Evolutionary conservation across 2,329 filamentous ascomycete species (phyloP), one percentile per base, ranked within the genome.

Genomic region (Talaromyces rugulosus): DNA sequence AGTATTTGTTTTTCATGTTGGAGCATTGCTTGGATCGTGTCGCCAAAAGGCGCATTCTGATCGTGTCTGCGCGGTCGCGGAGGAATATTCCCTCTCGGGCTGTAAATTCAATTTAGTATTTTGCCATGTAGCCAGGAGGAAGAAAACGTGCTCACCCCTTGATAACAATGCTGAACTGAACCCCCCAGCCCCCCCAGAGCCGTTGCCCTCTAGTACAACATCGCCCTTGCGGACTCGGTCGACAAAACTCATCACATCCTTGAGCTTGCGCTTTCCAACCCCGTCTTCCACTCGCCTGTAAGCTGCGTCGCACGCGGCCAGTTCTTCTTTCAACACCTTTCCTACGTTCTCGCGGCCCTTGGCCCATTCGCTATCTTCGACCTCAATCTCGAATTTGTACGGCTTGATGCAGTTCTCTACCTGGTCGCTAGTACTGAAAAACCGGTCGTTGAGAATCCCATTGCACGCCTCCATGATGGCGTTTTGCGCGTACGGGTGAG

Each of bases 371-470:
- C 87, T 83, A 44, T 93, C 90, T 71, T 96, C 92, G 52, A 99
- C 88, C 69, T 99, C 95, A 62, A 99, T 96, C 65, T 97, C 92
- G 68, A 94, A 98, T 74, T 99, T 99, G 81, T 94, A 99, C 0
- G 96, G 95, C 76, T 99, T 99, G 77, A 99, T 96, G 73, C 94
- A 99, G 73, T 98, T 98, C 76, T 99, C 95, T 0, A 99, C 91
- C 77, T 98, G 95, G 71, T 99, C 96, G 65, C 91, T 95, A 1
- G 96, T 99, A 76, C 94, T 95, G 78, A 97, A 98, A 66, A 96
- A 96, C 14, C 94, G 85, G 70, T 99, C 95, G 66, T 95, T 95
- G 12, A 99, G 80, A 59, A 99, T 98, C 30, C 87, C 89, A 0
- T 91, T 90, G 1, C 92, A 92, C 0, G 95, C 93, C 68, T 97